Percentiles rank a stretch among this genome's conserved stretches.
These are phyloP conservation scores for Cercospora brassicicola DNA, from an alignment of 2,329 filamentous ascomycete genomes.

Conservation along the genomic window DNA sequence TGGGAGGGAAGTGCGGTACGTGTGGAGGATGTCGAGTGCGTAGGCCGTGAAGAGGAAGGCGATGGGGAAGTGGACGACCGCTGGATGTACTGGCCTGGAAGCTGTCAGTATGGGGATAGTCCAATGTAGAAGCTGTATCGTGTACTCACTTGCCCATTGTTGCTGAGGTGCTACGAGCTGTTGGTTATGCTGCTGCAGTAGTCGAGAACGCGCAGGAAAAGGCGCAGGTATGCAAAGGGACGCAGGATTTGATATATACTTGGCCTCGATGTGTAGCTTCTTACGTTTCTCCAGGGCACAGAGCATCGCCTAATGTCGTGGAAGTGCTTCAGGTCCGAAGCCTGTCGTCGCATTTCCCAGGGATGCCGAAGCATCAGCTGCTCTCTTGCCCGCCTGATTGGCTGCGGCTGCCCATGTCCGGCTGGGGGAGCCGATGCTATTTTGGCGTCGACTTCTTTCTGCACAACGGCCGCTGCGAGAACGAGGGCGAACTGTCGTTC, in stretches of 20 bases:
- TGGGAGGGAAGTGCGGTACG: slow-evolving; percentile 39
- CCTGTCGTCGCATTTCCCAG: slow-evolving; percentile 6
- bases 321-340: slow-evolving; percentile 13
- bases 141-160: slow-evolving; percentile 24
- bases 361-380: slow-evolving; percentile 10
- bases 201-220: not conserved
- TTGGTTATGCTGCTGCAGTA: not conserved
- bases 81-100: slow-evolving; percentile 47
- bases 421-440: not conserved
- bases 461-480: not conserved
- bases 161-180: not conserved
- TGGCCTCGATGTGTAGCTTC: slow-evolving; percentile 9
- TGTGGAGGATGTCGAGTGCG: slow-evolving; percentile 44
- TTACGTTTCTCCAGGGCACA: not conserved
- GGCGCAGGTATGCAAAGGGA: not conserved
- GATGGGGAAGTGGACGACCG: slow-evolving; percentile 51
- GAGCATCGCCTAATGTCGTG: slow-evolving; percentile 2
- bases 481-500: not conserved
- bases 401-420: not conserved
- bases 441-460: not conserved
- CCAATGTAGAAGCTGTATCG: not conserved
- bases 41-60: slow-evolving; percentile 48
- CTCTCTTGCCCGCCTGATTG: slow-evolving; percentile 1
- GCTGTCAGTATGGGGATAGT: not conserved
- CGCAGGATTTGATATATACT: slow-evolving; percentile 1